Conservation (phyloP, 129 eudicot species). For the Lonicera japonica region DNA sequence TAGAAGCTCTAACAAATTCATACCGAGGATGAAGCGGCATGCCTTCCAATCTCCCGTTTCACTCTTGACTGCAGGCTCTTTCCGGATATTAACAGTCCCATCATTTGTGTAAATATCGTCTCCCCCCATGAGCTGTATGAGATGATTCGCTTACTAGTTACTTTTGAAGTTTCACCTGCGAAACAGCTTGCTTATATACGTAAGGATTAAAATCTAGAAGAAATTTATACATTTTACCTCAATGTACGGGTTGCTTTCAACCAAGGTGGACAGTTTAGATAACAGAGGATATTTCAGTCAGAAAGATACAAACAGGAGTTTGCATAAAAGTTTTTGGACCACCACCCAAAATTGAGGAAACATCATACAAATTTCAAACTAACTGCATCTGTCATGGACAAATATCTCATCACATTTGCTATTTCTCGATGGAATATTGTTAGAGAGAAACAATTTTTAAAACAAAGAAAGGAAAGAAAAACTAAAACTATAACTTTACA, state of each 20-base stretch:
- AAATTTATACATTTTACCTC: neutral
- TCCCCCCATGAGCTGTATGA: conserved; percentile 26
- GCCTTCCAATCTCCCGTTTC: conserved; percentile 77
- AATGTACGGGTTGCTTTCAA: no score
- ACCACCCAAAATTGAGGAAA: neutral
- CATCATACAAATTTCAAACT: neutral
- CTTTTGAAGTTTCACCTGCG: conserved; percentile 11
- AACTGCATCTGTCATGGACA: no score
- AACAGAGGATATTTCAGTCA: neutral
- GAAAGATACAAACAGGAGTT: neutral
- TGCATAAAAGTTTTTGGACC: neutral
- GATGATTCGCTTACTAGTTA: neutral
- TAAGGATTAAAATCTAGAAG: neutral
- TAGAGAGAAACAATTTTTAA: no score
- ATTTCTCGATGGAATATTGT: no score
- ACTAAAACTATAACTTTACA: no score
- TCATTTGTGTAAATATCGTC: conserved; percentile 45
- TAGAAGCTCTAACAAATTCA: neutral
- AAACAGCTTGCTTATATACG: neutral
- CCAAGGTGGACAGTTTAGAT: neutral
- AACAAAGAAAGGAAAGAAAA: no score
- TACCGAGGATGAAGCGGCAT: conserved; percentile 70
- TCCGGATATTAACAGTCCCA: conserved; percentile 48
- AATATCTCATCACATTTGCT: no score
- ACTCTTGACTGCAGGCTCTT: conserved; percentile 47